Base-by-base conservation (phyloP, 257 asterid species). In the Ilex asprella region DNA sequence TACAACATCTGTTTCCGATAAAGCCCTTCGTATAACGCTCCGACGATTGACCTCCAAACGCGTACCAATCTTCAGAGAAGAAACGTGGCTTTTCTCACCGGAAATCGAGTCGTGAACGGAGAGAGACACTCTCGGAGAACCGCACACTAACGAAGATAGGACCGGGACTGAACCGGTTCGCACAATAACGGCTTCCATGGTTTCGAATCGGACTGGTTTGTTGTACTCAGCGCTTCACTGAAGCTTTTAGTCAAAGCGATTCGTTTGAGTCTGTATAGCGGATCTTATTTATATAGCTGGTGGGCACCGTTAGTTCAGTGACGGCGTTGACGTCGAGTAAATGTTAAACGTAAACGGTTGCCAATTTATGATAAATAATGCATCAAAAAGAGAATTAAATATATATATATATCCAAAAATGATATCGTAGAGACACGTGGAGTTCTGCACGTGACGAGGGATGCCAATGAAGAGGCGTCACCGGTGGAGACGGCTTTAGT, bases 101-200 rank as follows among this genome's bases (percentile, higher is more conserved):
- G 66, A 16, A 15, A 43, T 35, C 2, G 68, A 65, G 47, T 65
- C 73, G 1, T 59, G 75, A 57, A 67, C 16, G 46, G 81, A 31
- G 10, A 43, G 7, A 7, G 80, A 53, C 8, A 64, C 56, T 7
- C 69, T 65, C 2, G 72, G 64, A 15, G 85, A 70, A 16, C 52
- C 49, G 31, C 78, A 27, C 6, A 52, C 7, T 5, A 58, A 59
- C 6, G 69, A 69, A 16, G 62, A 8, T 7, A 65, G 76, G 63
- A 56, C 35, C 12, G 82, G 73, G 5, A 79, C 10, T 2, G 80
- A 64, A 59, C 79, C 76, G 27, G 87, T 75, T 63, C 94, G 78
- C 21, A 68, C 62, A 21, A 87, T 72, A 58, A 76, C 69, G 29
- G 81, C 68, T 41, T 74, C 67, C 94, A 87, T 82, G 49, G 39